Conservation (phyloP, 140 eudicot genomes). For the Senecio squalidus region DNA sequence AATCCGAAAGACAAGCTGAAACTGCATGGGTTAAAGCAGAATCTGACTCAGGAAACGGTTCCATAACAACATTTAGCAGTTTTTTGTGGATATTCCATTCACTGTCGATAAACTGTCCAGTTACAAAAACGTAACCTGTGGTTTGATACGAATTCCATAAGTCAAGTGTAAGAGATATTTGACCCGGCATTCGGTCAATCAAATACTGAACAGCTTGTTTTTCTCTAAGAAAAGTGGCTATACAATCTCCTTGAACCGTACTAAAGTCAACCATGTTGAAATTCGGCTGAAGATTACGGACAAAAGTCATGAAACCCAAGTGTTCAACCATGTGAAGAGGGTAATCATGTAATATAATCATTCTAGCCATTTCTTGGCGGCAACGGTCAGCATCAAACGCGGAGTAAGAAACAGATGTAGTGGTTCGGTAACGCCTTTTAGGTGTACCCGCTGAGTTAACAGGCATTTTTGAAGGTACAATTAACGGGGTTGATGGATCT, state of each 20-base stretch:
- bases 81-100: slow-evolving; percentile 76
- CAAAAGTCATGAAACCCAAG: slow-evolving; percentile 66
- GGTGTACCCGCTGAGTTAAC: slow-evolving; percentile 26
- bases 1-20: slow-evolving; percentile 68
- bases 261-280: slow-evolving; percentile 69
- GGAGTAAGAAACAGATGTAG: slow-evolving; percentile 30
- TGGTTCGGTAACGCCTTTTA: slow-evolving; percentile 55
- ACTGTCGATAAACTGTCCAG: slow-evolving; percentile 67
- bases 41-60: slow-evolving; percentile 54
- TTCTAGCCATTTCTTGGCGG: slow-evolving; percentile 71
- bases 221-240: slow-evolving; percentile 61
- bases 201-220: slow-evolving; percentile 49
- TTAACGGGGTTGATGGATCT: slow-evolving; percentile 31
- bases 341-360: slow-evolving; percentile 82
- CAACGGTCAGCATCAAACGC: slow-evolving; percentile 63
- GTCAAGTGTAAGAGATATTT: slow-evolving; percentile 62
- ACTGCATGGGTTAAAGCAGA: slow-evolving; percentile 77
- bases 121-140: slow-evolving; percentile 59
- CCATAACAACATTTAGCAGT: slow-evolving; percentile 54
- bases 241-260: slow-evolving; percentile 70
- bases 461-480: slow-evolving; percentile 48
- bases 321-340: slow-evolving; percentile 86
- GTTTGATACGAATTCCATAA: slow-evolving; percentile 58
- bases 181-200: slow-evolving; percentile 68
- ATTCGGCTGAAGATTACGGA: slow-evolving; percentile 73